A percentile compares a stretch with the other conserved stretches of the same genome.
These are phyloP conservation scores for Penicillium paxilli DNA, from an alignment of 495 filamentous ascomycete species.

Conservation along the genomic window DNA sequence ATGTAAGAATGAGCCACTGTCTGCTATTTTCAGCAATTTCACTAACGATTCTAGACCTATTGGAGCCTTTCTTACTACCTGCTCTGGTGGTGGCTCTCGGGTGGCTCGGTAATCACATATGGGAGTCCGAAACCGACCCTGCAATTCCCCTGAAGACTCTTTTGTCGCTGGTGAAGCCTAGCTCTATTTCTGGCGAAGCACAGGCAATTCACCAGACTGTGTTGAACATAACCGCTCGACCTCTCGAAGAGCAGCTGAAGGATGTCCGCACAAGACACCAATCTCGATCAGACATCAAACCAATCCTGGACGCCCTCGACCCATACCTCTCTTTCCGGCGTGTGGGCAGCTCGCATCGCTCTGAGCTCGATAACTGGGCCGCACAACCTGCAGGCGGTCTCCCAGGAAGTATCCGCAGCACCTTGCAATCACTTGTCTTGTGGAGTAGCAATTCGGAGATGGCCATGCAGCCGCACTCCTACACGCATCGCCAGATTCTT, in stretches of 20 bases:
- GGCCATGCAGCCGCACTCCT: slow-evolving; percentile 67
- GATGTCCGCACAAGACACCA: slow-evolving; percentile 70
- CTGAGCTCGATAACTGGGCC: slow-evolving; percentile 78
- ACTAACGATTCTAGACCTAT: slow-evolving; percentile 57
- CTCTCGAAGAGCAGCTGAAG: slow-evolving; percentile 72
- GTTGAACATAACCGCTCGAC: slow-evolving; percentile 76
- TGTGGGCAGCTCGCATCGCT: slow-evolving; percentile 62
- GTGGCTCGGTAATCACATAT: slow-evolving; percentile 82
- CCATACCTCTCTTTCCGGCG: slow-evolving; percentile 67
- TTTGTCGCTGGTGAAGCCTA: slow-evolving; percentile 71
- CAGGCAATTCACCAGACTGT: slow-evolving; percentile 79
- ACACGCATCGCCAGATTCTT: slow-evolving; percentile 76
- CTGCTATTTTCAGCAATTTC: background rate
- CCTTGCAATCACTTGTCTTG: slow-evolving; percentile 65
- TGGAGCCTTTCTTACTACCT: slow-evolving; percentile 86
- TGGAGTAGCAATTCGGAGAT: slow-evolving; percentile 71
- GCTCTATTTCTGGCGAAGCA: slow-evolving; percentile 77
- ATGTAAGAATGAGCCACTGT: slow-evolving; percentile 53
- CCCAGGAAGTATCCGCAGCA: slow-evolving; percentile 58
- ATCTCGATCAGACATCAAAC: slow-evolving; percentile 66
- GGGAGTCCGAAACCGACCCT: slow-evolving; percentile 63
- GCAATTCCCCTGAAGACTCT: slow-evolving; percentile 69
- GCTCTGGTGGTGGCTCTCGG: slow-evolving; percentile 78
- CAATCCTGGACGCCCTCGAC: slow-evolving; percentile 68
- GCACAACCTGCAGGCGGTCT: slow-evolving; percentile 61